These are phyloP conservation scores for Peribolospora baueri DNA, from an alignment of 768 basidiomycete genomes.

Conservation along the genomic window DNA sequence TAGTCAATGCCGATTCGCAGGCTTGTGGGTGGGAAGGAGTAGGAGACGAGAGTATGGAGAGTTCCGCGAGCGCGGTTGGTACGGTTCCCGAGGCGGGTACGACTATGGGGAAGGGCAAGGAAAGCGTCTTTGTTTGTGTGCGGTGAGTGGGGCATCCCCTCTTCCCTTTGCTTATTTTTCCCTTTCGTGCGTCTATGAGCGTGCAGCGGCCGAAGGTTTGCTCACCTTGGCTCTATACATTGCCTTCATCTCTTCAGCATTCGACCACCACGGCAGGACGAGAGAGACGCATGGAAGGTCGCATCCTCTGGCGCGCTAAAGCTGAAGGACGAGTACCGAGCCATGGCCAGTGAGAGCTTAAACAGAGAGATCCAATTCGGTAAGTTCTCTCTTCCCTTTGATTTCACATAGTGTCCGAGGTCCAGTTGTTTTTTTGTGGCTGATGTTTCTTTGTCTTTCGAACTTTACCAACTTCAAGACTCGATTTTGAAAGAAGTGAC, in stretches of 20 bases:
- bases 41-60: too few species aligned
- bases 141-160: background rate
- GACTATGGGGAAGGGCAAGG: background rate
- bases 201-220: constrained; percentile 8
- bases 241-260: background rate
- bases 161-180: background rate
- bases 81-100: too few species aligned
- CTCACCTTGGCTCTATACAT: too few species aligned
- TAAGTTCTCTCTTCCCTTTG: background rate
- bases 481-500: constrained; percentile 12
- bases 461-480: constrained; percentile 3
- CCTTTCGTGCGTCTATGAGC: background rate
- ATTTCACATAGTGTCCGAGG: too few species aligned
- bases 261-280: background rate
- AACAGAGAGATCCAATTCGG: constrained; percentile 5
- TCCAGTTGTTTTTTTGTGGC: too few species aligned
- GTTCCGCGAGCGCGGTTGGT: too few species aligned
- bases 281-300: constrained; percentile 5
- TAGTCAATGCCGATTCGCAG: too few species aligned
- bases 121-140: constrained; percentile 13
- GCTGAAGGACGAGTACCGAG: background rate
- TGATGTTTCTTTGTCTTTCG: background rate
- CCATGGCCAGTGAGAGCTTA: constrained; percentile 2
- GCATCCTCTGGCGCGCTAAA: background rate
- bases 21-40: too few species aligned